A percentile compares a stretch with the other conserved stretches of the same genome.
phyloP scores from a whole-genome alignment of 2,329 filamentous ascomycete species.

The Arthrobotrys megalospora region DNA sequence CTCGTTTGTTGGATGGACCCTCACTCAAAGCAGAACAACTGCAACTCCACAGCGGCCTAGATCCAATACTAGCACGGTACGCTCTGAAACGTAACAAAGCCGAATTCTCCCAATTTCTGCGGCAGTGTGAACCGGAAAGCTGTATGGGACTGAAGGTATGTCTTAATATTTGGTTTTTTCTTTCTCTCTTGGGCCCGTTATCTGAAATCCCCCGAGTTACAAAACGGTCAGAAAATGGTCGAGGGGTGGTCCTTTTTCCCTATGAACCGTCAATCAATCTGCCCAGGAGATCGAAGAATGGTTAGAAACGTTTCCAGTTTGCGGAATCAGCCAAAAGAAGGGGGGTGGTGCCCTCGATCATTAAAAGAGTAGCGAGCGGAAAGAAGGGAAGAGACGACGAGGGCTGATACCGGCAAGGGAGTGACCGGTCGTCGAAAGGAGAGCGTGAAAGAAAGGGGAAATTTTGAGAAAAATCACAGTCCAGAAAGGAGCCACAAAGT shows the following conservation, averaged over 20 bases:
- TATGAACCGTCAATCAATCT: conserved; percentile 59
- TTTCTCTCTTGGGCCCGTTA: conserved; percentile 56
- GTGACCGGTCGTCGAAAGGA: conserved; percentile 48
- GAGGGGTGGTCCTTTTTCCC: conserved; percentile 55
- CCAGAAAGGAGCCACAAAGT: conserved; percentile 42
- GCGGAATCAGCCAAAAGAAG: conserved; percentile 55
- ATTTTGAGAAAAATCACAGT: conserved; percentile 26
- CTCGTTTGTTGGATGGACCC: conserved; percentile 43
- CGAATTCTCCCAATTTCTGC: conserved; percentile 64
- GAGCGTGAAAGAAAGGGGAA: conserved; percentile 47
- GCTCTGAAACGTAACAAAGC: conserved; percentile 63
- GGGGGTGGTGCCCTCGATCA: conserved; percentile 46
- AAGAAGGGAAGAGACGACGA: conserved; percentile 61
- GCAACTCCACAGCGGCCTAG: conserved; percentile 58
- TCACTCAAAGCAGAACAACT: conserved; percentile 44
- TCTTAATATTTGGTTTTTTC: conserved; percentile 42
- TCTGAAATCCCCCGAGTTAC: conserved; percentile 62
- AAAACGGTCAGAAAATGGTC: conserved; percentile 55
- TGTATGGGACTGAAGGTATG: conserved; percentile 45
- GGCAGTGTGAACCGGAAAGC: conserved; percentile 61
- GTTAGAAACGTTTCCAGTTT: conserved; percentile 58
- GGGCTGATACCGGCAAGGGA: conserved; percentile 44
- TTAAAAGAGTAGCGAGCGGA: conserved; percentile 55
- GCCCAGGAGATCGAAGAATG: conserved; percentile 47
- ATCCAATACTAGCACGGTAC: conserved; percentile 45